A percentile compares a stretch with the other conserved stretches of the same genome.
phyloP scores from a whole-genome alignment of 1,284 basidiomycete species.

The Ceratobasidium sp. region DNA sequence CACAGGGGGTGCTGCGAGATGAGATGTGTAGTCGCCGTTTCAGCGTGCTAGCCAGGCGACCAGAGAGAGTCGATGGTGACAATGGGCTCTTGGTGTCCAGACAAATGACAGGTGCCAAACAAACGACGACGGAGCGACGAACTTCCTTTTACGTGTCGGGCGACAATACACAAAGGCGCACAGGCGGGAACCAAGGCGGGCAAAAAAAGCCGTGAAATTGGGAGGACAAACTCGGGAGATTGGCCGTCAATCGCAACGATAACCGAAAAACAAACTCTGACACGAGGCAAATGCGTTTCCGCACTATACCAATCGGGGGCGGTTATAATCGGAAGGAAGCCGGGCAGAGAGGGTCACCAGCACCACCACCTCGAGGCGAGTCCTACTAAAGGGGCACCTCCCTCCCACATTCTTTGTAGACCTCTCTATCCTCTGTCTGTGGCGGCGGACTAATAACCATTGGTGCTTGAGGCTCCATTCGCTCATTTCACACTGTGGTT shows the following conservation, averaged over 20 bases:
- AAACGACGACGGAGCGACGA: no score
- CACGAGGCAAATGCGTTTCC: constrained; percentile 4
- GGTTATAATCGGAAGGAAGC: constrained; percentile 1
- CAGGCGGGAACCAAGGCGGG: not conserved
- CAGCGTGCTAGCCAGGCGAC: no score
- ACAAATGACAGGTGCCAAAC: no score
- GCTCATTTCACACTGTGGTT: constrained; percentile 2
- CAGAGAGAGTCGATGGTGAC: no score
- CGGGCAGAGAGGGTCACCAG: not conserved
- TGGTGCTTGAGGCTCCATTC: not conserved
- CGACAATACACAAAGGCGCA: not conserved
- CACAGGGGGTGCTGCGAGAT: not conserved
- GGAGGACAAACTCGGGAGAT: not conserved
- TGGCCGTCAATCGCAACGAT: not conserved
- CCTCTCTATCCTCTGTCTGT: constrained; percentile 32
- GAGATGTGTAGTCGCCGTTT: not conserved
- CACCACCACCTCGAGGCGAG: constrained; percentile 24
- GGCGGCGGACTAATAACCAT: constrained; percentile 19
- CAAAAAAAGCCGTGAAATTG: not conserved
- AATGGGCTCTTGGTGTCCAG: no score
- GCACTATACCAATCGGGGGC: constrained; percentile 11
- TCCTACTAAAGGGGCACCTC: not conserved
- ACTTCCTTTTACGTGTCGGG: not conserved
- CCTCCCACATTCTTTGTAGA: constrained; percentile 16
- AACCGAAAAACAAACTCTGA: constrained; percentile 4